Evolutionary conservation across 2,329 filamentous ascomycete species (phyloP).

Genomic region (Cryphonectria parasitica): DNA sequence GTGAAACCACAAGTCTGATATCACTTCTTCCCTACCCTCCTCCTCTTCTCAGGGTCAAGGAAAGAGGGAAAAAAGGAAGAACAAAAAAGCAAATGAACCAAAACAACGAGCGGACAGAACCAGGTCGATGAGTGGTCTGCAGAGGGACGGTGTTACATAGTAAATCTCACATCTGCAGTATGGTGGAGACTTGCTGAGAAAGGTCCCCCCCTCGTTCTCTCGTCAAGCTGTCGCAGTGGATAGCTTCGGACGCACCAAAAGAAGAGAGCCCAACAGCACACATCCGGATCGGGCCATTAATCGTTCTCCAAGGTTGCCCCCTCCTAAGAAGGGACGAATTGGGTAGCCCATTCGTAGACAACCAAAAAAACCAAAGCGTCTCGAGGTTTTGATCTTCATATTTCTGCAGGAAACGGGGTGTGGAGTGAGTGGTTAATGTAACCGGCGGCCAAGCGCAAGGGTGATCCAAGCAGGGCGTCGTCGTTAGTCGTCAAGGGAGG

Average conservation of each 20-base stretch:
- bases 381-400: neutral
- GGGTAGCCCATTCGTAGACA: neutral
- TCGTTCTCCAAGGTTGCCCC: neutral
- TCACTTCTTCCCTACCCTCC: no score
- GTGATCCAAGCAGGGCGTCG: slow-evolving; percentile 1
- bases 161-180: neutral
- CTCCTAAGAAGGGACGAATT: neutral
- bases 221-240: neutral
- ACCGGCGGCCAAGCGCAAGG: neutral
- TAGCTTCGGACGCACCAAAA: neutral
- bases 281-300: neutral
- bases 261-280: neutral
- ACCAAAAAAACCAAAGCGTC: neutral
- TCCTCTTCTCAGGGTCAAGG: neutral
- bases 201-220: neutral
- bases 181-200: neutral
- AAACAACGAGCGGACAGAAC: neutral
- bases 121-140: neutral
- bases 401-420: neutral
- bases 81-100: no score
- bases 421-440: neutral
- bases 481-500: neutral
- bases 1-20: no score
- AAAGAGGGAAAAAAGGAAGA: neutral
- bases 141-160: neutral